These are phyloP conservation scores for Colletotrichum tabaci DNA, from an alignment of 2,329 filamentous ascomycete genomes.

Conservation along the genomic window DNA sequence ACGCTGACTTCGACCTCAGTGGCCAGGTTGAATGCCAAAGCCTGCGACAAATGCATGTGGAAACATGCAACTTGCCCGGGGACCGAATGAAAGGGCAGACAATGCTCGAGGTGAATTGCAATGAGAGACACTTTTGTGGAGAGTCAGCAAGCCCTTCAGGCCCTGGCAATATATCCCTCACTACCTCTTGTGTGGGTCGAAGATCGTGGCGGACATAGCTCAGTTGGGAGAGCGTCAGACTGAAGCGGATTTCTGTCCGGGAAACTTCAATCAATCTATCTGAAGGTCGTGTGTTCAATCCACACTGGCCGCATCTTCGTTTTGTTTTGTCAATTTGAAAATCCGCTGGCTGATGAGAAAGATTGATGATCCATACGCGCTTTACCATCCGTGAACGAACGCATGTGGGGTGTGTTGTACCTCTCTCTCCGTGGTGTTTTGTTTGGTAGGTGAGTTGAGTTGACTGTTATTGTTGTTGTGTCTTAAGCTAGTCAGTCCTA, in stretches of 20 bases:
- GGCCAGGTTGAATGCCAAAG: not conserved
- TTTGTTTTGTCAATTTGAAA: not conserved
- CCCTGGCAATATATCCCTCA: conserved; percentile 4
- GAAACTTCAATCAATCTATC: conserved; percentile 39
- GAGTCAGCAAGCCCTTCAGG: not conserved
- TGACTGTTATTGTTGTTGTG: not conserved
- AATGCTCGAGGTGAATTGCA: not conserved
- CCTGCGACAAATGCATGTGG: not conserved
- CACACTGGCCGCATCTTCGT: conserved; percentile 39
- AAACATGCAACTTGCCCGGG: too few relatives aligned
- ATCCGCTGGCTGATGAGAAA: too few relatives aligned
- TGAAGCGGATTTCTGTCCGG: conserved; percentile 27
- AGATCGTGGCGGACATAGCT: conserved; percentile 42
- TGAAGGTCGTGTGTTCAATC: conserved; percentile 43
- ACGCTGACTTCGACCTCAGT: conserved; percentile 10
- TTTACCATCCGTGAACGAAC: too few relatives aligned
- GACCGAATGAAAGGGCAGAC: not conserved
- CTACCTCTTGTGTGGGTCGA: fast-evolving
- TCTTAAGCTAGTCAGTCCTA: not conserved
- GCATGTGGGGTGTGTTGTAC: too few relatives aligned
- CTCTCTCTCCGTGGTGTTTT: too few relatives aligned
- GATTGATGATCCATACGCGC: too few relatives aligned
- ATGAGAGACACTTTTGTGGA: not conserved
- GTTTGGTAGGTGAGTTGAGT: too few relatives aligned
- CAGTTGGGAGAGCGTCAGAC: conserved; percentile 43